Conservation (phyloP, 768 basidiomycete species). For the Panaeolus cyanescens region DNA sequence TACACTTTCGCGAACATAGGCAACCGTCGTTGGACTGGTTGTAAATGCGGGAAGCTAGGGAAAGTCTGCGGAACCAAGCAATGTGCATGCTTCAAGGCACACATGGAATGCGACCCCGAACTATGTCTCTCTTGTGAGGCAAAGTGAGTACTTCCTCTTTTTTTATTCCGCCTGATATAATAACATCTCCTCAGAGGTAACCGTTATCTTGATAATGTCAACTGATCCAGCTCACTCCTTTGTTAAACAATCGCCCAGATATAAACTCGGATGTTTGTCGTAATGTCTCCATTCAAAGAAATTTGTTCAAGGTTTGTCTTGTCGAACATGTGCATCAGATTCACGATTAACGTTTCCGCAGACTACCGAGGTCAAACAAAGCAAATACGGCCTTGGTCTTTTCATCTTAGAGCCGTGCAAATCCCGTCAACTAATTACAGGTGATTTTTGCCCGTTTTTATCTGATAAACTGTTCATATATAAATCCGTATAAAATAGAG, state of each 20-base stretch:
- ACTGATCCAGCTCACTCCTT: neutral
- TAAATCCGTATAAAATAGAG: too few species aligned
- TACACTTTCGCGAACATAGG: constrained; percentile 38
- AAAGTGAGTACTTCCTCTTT: constrained; percentile 34
- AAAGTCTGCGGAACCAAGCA: constrained; percentile 36
- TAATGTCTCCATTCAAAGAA: constrained; percentile 52
- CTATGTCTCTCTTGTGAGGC: constrained; percentile 55
- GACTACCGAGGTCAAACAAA: constrained; percentile 44
- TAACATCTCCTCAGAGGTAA: neutral
- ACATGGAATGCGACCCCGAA: constrained; percentile 71
- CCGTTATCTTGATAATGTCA: neutral
- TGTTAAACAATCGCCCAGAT: constrained; percentile 32
- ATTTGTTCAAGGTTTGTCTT: constrained; percentile 40
- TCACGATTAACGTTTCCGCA: constrained; percentile 17
- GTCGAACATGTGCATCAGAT: neutral
- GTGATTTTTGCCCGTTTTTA: too few species aligned
- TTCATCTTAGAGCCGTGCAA: constrained; percentile 47
- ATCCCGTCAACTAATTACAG: constrained; percentile 49
- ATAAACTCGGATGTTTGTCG: constrained; percentile 32
- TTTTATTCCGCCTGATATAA: neutral
- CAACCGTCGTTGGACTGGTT: constrained; percentile 56
- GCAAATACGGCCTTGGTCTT: constrained; percentile 55
- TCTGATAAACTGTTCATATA: too few species aligned
- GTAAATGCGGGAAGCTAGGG: constrained; percentile 41
- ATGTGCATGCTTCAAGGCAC: constrained; percentile 54